Evolutionary conservation across 371 early-diverging fungal genomes (phyloP).

Genomic region (Haplosporangium sp.): DNA sequence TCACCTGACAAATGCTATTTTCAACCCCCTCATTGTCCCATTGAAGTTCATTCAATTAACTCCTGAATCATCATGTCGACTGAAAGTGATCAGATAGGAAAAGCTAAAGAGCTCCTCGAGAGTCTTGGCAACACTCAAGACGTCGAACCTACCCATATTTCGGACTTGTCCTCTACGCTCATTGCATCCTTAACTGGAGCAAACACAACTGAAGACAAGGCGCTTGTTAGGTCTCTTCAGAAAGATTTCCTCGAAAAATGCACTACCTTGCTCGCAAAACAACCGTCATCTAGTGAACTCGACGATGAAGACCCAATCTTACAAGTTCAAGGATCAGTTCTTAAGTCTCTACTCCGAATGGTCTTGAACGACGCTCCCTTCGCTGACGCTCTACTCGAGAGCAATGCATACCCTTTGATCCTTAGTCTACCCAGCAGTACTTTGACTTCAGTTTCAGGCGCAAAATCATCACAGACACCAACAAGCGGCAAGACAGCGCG

Average conservation of each 20-base stretch:
- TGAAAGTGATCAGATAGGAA: slow-evolving; percentile 21
- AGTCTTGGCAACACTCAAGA: slow-evolving; percentile 14
- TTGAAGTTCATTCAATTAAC: neutral
- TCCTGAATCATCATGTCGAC: slow-evolving; percentile 16
- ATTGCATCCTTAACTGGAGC: slow-evolving; percentile 25
- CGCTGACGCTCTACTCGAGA: slow-evolving; percentile 30
- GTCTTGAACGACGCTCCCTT: slow-evolving; percentile 43
- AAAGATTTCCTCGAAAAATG: slow-evolving; percentile 22
- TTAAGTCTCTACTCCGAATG: slow-evolving; percentile 46
- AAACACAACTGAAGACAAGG: slow-evolving; percentile 15
- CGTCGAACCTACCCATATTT: slow-evolving; percentile 18
- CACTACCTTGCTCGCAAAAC: slow-evolving; percentile 15
- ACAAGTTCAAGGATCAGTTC: slow-evolving; percentile 23
- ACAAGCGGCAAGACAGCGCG: slow-evolving; percentile 13
- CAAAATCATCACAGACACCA: slow-evolving; percentile 13
- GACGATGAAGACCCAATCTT: neutral
- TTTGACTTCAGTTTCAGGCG: neutral
- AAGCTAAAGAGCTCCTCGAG: slow-evolving; percentile 27
- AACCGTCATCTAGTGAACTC: slow-evolving; percentile 3
- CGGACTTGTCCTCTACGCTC: slow-evolving; percentile 34
- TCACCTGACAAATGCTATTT: too few species aligned
- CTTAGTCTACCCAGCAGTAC: slow-evolving; percentile 21
- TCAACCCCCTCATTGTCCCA: neutral
- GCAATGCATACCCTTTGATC: slow-evolving; percentile 26
- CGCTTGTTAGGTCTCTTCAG: slow-evolving; percentile 20